A percentile compares a stretch with the other conserved stretches of the same genome.
Conservation (phyloP, 345 rosid genomes). For the Gossypium anomalum region DNA sequence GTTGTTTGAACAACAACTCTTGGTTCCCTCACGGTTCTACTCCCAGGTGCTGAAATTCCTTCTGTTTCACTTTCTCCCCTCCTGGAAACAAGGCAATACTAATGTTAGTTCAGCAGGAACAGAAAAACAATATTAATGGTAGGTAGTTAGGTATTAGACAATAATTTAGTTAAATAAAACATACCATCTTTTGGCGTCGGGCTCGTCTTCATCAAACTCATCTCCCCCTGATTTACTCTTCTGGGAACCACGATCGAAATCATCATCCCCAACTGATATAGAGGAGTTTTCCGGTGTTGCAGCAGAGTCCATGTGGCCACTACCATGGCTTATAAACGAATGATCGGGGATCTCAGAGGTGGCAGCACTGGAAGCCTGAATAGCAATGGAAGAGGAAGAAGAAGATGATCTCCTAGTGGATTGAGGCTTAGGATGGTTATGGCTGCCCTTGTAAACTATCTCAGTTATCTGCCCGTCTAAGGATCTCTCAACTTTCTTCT, state of each 20-base stretch:
- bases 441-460: constrained; percentile 85
- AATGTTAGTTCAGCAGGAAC: constrained; percentile 6
- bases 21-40: constrained; percentile 76
- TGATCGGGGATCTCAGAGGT: constrained; percentile 46
- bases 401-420: constrained; percentile 56
- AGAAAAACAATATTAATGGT: not conserved
- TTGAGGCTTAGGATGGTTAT: constrained; percentile 84
- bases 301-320: constrained; percentile 49
- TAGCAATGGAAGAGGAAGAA: constrained; percentile 22
- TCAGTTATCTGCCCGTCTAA: constrained; percentile 81
- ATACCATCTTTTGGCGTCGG: constrained; percentile 83
- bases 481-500: constrained; percentile 90
- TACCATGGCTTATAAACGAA: constrained; percentile 34
- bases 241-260: constrained; percentile 60
- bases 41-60: constrained; percentile 71
- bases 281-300: constrained; percentile 75
- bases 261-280: constrained; percentile 57
- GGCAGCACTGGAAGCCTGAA: constrained; percentile 31
- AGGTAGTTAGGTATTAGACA: not conserved
- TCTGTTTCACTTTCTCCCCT: constrained; percentile 70
- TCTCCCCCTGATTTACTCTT: constrained; percentile 53
- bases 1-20: constrained; percentile 93
- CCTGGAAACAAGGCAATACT: constrained; percentile 34
- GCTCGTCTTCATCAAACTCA: constrained; percentile 75
- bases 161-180: not conserved